phyloP scores from a whole-genome alignment of 2,329 filamentous ascomycete genomes.

The Emericellopsis cladophorae region DNA sequence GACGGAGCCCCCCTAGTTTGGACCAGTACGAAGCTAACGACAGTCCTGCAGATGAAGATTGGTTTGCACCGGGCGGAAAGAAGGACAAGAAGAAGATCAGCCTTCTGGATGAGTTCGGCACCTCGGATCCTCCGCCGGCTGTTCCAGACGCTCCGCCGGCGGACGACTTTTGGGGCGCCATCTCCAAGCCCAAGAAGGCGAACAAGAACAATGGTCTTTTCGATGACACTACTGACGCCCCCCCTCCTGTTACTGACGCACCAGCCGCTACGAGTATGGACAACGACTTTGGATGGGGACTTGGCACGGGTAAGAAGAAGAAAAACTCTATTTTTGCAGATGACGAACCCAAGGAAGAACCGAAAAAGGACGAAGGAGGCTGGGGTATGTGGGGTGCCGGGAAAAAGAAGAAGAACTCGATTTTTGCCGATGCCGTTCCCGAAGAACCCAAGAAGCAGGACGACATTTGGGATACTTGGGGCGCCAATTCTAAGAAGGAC shows the following conservation, averaged over 20 bases:
- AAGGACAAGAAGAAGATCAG: conserved; percentile 9
- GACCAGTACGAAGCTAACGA: too few species aligned
- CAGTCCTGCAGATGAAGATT: conserved; percentile 12
- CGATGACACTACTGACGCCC: conserved; percentile 4
- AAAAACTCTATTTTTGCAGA: conserved; percentile 7
- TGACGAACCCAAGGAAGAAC: conserved; percentile 3
- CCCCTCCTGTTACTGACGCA: conserved; percentile 1
- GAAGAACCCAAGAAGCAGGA: conserved; percentile 10
- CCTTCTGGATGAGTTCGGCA: conserved; percentile 4
- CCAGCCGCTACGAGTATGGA: conserved; percentile 2
- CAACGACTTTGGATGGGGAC: conserved; percentile 4
- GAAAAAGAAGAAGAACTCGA: conserved; percentile 11
- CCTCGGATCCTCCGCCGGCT: conserved; percentile 8
- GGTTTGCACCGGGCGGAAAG: conserved; percentile 11
- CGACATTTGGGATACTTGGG: conserved; percentile 12
- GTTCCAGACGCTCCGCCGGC: conserved; percentile 2
- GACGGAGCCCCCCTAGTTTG: background rate
- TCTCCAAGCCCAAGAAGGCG: conserved; percentile 17
- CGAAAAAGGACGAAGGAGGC: conserved; percentile 7
- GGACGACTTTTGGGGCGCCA: conserved; percentile 8
- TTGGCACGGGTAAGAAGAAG: conserved; percentile 3
- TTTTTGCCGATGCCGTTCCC: conserved; percentile 6
- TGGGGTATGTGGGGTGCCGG: conserved; percentile 9
- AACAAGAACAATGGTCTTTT: conserved; percentile 11
- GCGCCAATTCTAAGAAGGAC: conserved; percentile 14